Conservation (phyloP, 371 early-diverging fungal genomes). For the Mortierella sp. region DNA sequence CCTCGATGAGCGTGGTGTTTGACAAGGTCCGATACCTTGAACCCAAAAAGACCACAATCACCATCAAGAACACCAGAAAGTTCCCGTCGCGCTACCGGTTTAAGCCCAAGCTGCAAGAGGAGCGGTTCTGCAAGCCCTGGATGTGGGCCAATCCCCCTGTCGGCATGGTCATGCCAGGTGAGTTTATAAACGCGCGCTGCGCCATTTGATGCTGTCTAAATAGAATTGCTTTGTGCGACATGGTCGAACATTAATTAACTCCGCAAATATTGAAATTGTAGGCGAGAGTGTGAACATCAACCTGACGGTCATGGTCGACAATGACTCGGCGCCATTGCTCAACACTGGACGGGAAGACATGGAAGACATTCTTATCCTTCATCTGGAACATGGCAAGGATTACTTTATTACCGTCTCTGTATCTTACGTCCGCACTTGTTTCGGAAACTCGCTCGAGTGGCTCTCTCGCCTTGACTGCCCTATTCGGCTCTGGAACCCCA, state of each 20-base stretch:
- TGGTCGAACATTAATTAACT: background rate
- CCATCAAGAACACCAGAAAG: slow-evolving; percentile 84
- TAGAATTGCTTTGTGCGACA: background rate
- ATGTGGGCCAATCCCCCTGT: slow-evolving; percentile 72
- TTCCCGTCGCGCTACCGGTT: slow-evolving; percentile 80
- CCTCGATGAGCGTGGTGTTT: slow-evolving; percentile 76
- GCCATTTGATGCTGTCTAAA: background rate
- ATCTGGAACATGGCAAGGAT: slow-evolving; percentile 85
- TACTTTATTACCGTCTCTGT: slow-evolving; percentile 85
- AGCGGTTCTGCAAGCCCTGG: slow-evolving; percentile 74
- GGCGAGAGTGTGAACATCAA: slow-evolving; percentile 70
- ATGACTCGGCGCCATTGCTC: slow-evolving; percentile 71
- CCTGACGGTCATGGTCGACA: slow-evolving; percentile 78
- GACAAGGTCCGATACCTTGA: slow-evolving; percentile 81
- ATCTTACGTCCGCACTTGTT: slow-evolving; percentile 79
- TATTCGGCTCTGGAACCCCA: slow-evolving; percentile 59
- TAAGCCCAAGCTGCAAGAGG: slow-evolving; percentile 72
- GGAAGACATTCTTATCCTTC: slow-evolving; percentile 86
- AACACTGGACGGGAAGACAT: slow-evolving; percentile 76
- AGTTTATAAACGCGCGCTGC: background rate
- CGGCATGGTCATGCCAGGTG: slow-evolving; percentile 81
- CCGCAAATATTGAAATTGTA: slow-evolving; percentile 50
- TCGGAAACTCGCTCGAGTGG: slow-evolving; percentile 77
- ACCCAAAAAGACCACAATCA: slow-evolving; percentile 67
- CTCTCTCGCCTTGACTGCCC: slow-evolving; percentile 72